Percentiles rank a stretch among this genome's conserved stretches.
Conservation (phyloP, 75 land plant species). For the Gnetum montanum region DNA sequence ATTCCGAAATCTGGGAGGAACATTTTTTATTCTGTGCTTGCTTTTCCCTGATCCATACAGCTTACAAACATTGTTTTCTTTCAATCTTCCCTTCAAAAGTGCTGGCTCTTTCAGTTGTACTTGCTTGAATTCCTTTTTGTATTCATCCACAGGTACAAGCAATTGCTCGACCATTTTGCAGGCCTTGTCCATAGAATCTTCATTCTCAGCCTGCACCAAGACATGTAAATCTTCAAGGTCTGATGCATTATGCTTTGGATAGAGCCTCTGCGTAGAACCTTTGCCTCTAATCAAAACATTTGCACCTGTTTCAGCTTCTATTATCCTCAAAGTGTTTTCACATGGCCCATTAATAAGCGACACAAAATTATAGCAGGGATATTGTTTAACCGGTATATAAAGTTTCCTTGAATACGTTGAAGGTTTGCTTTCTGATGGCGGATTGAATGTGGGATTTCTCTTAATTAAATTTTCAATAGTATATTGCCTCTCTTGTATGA, state of each 20-base stretch:
- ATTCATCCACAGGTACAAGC: conserved; percentile 24
- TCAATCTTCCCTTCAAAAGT: conserved; percentile 13
- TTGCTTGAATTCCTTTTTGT: conserved; percentile 14
- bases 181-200: conserved; percentile 29
- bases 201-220: conserved; percentile 33
- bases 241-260: conserved; percentile 9
- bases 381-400: conserved; percentile 41
- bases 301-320: conserved; percentile 52
- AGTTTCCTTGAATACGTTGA: conserved; percentile 29
- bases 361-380: conserved; percentile 47
- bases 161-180: conserved; percentile 45
- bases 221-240: conserved; percentile 50
- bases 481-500: conserved; percentile 14
- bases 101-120: conserved; percentile 29
- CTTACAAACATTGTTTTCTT: conserved; percentile 2
- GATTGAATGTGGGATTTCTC: conserved; percentile 23
- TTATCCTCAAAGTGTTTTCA: conserved; percentile 30
- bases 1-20: too few relatives aligned
- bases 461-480: conserved; percentile 24
- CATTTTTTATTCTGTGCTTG: too few relatives aligned
- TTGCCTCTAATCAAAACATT: conserved; percentile 32
- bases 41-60: too few relatives aligned
- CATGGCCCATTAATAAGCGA: conserved; percentile 45
- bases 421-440: conserved; percentile 20
- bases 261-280: conserved; percentile 24